A percentile compares a stretch with the other conserved stretches of the same genome.
phyloP scores from a whole-genome alignment of 768 basidiomycete genomes.

The Phaffia tasmanica region DNA sequence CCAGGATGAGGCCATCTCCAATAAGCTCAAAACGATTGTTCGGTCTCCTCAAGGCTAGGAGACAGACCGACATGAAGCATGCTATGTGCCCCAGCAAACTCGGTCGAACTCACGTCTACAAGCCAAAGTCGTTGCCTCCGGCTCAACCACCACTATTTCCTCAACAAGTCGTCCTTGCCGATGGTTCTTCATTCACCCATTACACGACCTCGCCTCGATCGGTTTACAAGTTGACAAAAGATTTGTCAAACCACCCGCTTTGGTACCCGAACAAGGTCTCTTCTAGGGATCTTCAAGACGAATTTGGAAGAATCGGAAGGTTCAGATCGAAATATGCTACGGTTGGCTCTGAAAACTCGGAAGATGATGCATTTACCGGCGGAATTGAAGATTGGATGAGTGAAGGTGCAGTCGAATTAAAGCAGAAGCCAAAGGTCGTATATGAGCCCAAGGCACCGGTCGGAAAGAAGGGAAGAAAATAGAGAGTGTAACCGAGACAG shows the following conservation, averaged over 20 bases:
- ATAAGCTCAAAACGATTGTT: no score
- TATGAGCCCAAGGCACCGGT: no score
- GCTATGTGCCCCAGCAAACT: no score
- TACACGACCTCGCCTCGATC: constrained; percentile 19
- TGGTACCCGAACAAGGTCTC: constrained; percentile 22
- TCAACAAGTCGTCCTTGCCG: constrained; percentile 24
- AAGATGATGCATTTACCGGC: constrained; percentile 9
- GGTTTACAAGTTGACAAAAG: constrained; percentile 21
- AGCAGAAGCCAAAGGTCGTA: constrained; percentile 2
- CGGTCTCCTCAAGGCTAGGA: no score
- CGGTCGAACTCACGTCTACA: constrained; percentile 11
- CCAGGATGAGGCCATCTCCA: no score
- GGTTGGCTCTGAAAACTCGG: constrained; percentile 1
- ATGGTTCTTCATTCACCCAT: constrained; percentile 21
- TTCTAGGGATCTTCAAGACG: constrained; percentile 16
- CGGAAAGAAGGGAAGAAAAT: no score
- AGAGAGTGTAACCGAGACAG: no score
- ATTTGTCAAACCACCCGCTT: constrained; percentile 20
- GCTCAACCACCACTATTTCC: constrained; percentile 16
- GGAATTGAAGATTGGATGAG: constrained; percentile 25
- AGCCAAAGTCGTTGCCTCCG: constrained; percentile 13
- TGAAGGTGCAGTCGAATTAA: constrained; percentile 19
- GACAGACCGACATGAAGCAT: no score
- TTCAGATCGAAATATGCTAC: constrained; percentile 20
- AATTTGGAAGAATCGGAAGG: constrained; percentile 21